These are phyloP conservation scores for Penicillium nucicola DNA, from an alignment of 495 filamentous ascomycete species.

Conservation along the genomic window DNA sequence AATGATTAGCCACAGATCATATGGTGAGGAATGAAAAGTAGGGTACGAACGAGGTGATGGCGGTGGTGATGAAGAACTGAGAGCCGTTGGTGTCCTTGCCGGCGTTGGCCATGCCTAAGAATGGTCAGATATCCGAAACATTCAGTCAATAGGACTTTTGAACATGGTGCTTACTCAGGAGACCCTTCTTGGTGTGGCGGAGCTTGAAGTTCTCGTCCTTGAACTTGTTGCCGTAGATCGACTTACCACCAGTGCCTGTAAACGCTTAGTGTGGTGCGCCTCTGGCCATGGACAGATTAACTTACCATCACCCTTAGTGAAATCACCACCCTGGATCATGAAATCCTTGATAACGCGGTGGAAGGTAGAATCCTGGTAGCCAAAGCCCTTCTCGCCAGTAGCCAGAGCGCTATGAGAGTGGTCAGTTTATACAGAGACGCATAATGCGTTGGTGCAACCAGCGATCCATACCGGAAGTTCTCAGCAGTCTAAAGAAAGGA, in stretches of 20 bases:
- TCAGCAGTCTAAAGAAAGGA: constrained; percentile 65
- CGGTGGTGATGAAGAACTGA: constrained; percentile 97
- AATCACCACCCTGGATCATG: constrained; percentile 99
- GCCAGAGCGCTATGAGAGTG: constrained; percentile 63
- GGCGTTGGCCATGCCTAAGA: constrained; percentile 91
- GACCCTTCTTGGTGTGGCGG: constrained; percentile 70
- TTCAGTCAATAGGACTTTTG: background rate
- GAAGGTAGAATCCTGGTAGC: constrained; percentile 93
- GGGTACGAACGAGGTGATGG: constrained; percentile 66
- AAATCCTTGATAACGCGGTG: constrained; percentile 98
- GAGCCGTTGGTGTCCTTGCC: constrained; percentile 98
- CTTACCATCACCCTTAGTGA: constrained; percentile 84
- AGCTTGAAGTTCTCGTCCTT: constrained; percentile 99
- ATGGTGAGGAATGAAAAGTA: background rate
- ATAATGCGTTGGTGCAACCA: background rate
- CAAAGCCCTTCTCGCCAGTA: constrained; percentile 95
- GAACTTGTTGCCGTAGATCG: constrained; percentile 95
- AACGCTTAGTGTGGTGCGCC: constrained; percentile 9
- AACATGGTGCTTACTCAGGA: constrained; percentile 48
- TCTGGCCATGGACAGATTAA: background rate
- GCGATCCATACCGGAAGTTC: constrained; percentile 75
- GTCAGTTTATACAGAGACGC: constrained; percentile 13
- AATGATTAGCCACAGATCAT: background rate
- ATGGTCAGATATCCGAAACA: constrained; percentile 34
- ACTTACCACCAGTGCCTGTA: constrained; percentile 88